Conservation (phyloP, 2,329 filamentous ascomycete species). For the Exophiala lecanii-corni region DNA sequence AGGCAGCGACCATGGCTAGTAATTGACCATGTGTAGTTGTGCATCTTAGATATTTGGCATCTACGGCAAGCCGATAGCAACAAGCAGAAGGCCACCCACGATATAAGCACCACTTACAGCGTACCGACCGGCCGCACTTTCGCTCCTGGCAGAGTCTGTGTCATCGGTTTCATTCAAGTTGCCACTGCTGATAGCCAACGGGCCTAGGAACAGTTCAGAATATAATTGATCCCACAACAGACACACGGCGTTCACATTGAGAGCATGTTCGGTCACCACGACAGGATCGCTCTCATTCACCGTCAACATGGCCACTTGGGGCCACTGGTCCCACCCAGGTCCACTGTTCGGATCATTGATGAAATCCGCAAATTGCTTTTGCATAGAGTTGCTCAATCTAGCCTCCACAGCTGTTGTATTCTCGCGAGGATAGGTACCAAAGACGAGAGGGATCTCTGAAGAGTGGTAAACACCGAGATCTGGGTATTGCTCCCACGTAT, state of each 20-base stretch:
- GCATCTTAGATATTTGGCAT: too few species aligned
- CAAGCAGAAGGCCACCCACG: too few species aligned
- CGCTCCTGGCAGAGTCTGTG: too few species aligned
- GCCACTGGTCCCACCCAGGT: conserved; percentile 31
- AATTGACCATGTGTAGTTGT: too few species aligned
- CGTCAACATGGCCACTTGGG: conserved; percentile 1
- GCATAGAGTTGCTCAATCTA: conserved; percentile 30
- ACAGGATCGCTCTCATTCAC: conserved; percentile 5
- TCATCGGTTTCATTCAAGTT: too few species aligned
- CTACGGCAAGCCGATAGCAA: too few species aligned
- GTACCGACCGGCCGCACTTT: too few species aligned
- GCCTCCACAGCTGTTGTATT: conserved; percentile 31
- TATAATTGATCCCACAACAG: background rate
- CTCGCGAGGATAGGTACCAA: conserved; percentile 30
- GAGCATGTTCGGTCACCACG: conserved; percentile 1
- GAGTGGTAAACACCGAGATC: conserved; percentile 33
- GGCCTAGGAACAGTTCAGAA: too few species aligned
- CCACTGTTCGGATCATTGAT: conserved; percentile 35
- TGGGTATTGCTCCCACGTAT: conserved; percentile 16
- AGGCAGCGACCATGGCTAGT: too few species aligned
- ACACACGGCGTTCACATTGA: background rate
- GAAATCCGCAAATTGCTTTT: conserved; percentile 33
- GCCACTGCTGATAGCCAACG: too few species aligned
- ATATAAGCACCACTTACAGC: too few species aligned
- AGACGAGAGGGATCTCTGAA: conserved; percentile 34